Conservation (phyloP, 164 flowering plant genomes). For the Kingdonia uniflora region DNA sequence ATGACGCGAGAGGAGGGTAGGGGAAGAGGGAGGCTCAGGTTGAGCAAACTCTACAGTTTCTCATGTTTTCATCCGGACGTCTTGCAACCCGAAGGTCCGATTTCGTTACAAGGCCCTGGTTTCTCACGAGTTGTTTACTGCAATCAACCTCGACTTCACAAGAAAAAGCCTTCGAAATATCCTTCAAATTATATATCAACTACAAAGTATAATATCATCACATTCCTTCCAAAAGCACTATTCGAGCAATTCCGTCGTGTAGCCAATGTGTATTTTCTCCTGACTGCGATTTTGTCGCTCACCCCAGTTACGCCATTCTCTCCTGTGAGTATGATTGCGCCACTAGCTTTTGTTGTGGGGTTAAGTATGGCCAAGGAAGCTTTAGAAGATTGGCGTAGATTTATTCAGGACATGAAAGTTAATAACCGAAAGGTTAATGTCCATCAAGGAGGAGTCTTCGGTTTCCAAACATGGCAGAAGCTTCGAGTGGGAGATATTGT, state of each 20-base stretch:
- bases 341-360: slow-evolving; percentile 35
- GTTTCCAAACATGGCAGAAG: slow-evolving; percentile 43
- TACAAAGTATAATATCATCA: slow-evolving; percentile 30
- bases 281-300: slow-evolving; percentile 30
- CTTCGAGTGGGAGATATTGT: slow-evolving; percentile 66
- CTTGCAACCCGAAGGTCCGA: slow-evolving; percentile 17
- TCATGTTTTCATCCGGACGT: slow-evolving; percentile 26
- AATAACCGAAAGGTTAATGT: slow-evolving; percentile 58
- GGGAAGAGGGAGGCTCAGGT: slow-evolving; percentile 27
- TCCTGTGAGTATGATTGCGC: slow-evolving; percentile 36
- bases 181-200: slow-evolving; percentile 29
- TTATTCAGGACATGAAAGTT: slow-evolving; percentile 60
- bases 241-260: slow-evolving; percentile 41
- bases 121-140: slow-evolving; percentile 29
- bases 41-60: slow-evolving; percentile 41
- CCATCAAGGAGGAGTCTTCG: slow-evolving; percentile 44
- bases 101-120: slow-evolving; percentile 25
- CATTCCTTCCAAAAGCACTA: slow-evolving; percentile 36
- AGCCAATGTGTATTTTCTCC: slow-evolving; percentile 38
- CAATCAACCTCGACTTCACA: slow-evolving; percentile 27
- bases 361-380: slow-evolving; percentile 44
- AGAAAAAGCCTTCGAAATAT: slow-evolving; percentile 28
- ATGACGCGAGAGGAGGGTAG: slow-evolving; percentile 20
- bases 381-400: slow-evolving; percentile 38
- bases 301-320: slow-evolving; percentile 32